Evolutionary conservation across 139 green algal genomes (phyloP), one percentile per base, ranked within the genome.

Genomic region (Ettlia oleoabundans): DNA sequence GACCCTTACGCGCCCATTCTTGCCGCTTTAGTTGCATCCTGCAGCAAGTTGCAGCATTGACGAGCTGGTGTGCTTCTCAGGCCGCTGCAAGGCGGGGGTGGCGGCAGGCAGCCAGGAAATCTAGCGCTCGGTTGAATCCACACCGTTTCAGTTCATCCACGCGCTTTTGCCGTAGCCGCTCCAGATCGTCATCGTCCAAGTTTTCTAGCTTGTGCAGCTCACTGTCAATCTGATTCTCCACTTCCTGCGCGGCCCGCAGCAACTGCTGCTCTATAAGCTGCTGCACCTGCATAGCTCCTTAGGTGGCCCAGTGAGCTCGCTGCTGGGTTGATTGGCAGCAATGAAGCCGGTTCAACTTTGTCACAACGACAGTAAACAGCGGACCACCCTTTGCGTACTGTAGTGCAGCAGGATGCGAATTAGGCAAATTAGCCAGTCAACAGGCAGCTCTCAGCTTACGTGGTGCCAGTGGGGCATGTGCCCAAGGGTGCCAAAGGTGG

Each of bases 141-240:
- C n/a, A 70, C 58, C 58, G 63, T 35, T 95, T 95, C 76, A 96
- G 87, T 38, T 92, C 84, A 13, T 91, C 71, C 4, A 96, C 42
- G 0, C 93, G 81, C 55, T 85, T 82, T 38, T 89, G 70, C 1
- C 96, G 83, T 58, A 99, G 83, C 0, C 73, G 28, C 37, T 98
- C 95, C 1, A 99, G 66, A 68, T 99, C 96, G 47, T 97, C 92
- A 24, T 96, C 93, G 22, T 91, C 87, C n/a, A 98, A 76, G 72
- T 98, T 98, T 42, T 98, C 92, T 6, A 99, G 82, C 38, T 88
- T 86, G 35, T 97, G 90, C 53, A 99, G 85, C 85, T 98, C 73
- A 3, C 84, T 65, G 83, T 99, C 96, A 0, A 99, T 64, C 69
- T 97, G 88, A n/a, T 94, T 85, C 76, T 99, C 96, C 38, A 98